Evolutionary conservation across 306 rosid genomes (phyloP), one percentile per base, ranked within the genome.

Genomic region (Ammopiptanthus mongolicus): DNA sequence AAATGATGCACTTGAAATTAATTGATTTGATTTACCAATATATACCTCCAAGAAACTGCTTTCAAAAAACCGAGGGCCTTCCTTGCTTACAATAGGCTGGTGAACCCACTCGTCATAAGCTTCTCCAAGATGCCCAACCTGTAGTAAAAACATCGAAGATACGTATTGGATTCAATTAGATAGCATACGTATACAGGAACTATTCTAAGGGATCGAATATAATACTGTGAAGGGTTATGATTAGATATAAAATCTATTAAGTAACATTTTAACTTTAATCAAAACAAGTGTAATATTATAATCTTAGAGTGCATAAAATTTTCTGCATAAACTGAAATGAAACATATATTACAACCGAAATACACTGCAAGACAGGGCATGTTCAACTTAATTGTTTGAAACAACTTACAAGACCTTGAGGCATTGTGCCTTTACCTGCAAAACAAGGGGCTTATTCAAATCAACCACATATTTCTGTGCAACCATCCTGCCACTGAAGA

Each of bases 51-150:
- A 80, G 56, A 86, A 25, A 69, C 73, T 81, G 63, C 61, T 95
- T 57, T 85, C 78, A 50, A 95, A 95, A 77, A 91, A 91, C 12
- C 97, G 97, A 79, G 98, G 98, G 11, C 92, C 86, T 81, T 92
- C 97, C 63, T 79, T 90, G 80, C 87, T 68, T 8, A 93, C 69
- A 75, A 95, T 95, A 2, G 97, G 97, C 25, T 90, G 87, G 79
- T 95, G 98, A 81, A 90, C 93, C 98, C 98, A 95, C 17, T 95
- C 96, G 15, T 95, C 96, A 64, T 95, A 95, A 44, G 63, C 87
- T 79, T 87, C 96, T 69, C 98, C 98, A 37, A 95, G 98, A 87
- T 95, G 84, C 34, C 98, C 98, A 68, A 95, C 97, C 98, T 94
- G 67, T 3, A 11, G 67, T 3, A 10, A 18, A 79, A 64, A 61